Evolutionary conservation across 805 yeast genomes (phyloP), one percentile per base, ranked within the genome.

Genomic region (Aciculoconidium aculeatum): DNA sequence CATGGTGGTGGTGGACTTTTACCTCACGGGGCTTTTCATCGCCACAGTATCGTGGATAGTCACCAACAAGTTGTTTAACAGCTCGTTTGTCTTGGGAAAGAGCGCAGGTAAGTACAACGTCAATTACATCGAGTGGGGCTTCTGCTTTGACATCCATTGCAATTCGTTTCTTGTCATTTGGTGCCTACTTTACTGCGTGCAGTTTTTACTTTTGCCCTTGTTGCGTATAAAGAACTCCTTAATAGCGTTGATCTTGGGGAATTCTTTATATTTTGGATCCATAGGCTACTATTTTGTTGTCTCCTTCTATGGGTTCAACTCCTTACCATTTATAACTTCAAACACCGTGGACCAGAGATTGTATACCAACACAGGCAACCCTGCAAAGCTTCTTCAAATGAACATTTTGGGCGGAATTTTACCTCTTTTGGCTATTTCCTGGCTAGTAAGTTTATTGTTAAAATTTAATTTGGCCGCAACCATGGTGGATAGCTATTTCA

Each of bases 131-230:
- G 96, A 88, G 51, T 88, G 96, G 96, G 87, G 90, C 1, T 87
- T 85, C 51, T 86, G 96, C 59, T 88, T 88, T 51, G 96, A 87
- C 47, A 79, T 87, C 15, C 96, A 88, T 57, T 85, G 95, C 61
- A 88, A 88, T 54, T 73, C 95, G n/a, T 86, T 82, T 50, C 58
- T 86, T 39, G 64, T 80, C 10, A 77, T 86, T 24, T 85, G 94
- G 94, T 67, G 84, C 30, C 55, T 72, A 28, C 61, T 86, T 20
- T 83, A 86, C 52, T 67, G 85, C 38, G 36, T 83, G 17, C 94
- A 86, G 55, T 81, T 84, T 47, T 48, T 85, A 26, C 53, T 84
- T 31, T 59, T 86, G 36, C 96, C 96, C 2, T 47, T 86, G 11
- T 57, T 86, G 22, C 72, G 77, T 29, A 53, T 75, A 45, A 70